Evolutionary conservation across 352 stramenopile genomes (phyloP).

Genomic region (Globisporangium acanthophoron): DNA sequence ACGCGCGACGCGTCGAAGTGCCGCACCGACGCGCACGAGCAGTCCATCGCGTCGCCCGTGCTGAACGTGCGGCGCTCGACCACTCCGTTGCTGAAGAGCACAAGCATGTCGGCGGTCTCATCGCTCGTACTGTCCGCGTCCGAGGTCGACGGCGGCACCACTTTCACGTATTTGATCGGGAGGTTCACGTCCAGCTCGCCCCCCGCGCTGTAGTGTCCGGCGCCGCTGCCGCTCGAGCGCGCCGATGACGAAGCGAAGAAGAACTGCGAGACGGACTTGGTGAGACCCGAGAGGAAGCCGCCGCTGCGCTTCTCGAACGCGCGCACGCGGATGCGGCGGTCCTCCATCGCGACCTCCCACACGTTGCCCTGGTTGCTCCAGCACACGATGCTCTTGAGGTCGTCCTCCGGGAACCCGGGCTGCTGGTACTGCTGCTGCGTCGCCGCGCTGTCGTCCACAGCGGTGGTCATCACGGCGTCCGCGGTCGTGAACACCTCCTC

Average conservation of each 20-base stretch:
- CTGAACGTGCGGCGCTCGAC: conserved; percentile 71
- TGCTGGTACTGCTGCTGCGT: background rate
- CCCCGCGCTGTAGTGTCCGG: background rate
- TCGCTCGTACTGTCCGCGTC: conserved; percentile 21
- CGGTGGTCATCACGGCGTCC: conserved; percentile 25
- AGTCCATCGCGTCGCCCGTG: conserved; percentile 58
- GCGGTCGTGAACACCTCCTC: conserved; percentile 48
- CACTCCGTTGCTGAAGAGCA: conserved; percentile 62
- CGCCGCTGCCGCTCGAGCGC: conserved; percentile 14
- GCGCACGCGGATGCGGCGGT: conserved; percentile 70
- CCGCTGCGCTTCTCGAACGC: conserved; percentile 62
- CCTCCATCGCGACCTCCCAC: conserved; percentile 76
- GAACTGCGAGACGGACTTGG: conserved; percentile 73
- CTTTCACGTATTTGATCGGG: conserved; percentile 48
- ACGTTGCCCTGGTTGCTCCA: conserved; percentile 77
- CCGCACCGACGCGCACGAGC: conserved; percentile 42
- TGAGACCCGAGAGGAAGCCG: conserved; percentile 63
- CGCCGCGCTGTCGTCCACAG: conserved; percentile 2
- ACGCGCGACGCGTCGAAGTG: conserved; percentile 56
- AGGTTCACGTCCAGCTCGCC: conserved; percentile 39
- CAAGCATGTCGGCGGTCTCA: conserved; percentile 48
- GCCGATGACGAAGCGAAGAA: conserved; percentile 55
- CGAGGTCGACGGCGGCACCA: conserved; percentile 30
- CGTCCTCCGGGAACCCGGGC: background rate
- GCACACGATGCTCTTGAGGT: conserved; percentile 58